phyloP scores from a whole-genome alignment of 2,329 filamentous ascomycete genomes.

The Aspergillus calidoustus region DNA sequence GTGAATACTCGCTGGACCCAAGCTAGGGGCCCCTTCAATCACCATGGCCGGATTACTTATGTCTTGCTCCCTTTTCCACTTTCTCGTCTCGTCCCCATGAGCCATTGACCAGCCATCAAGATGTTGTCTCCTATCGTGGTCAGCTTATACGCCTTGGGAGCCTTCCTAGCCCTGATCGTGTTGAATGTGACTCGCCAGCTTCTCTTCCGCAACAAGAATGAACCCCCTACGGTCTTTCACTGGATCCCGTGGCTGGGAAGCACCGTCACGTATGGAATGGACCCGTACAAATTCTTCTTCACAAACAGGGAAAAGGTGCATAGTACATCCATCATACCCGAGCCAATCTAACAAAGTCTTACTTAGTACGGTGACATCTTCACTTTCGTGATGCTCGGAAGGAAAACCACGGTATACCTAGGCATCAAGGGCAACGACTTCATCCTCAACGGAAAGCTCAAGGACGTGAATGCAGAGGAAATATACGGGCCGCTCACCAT shows the following conservation, averaged over 20 bases:
- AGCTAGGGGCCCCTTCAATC: conserved; percentile 10
- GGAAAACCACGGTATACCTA: conserved; percentile 84
- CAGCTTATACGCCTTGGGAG: conserved; percentile 20
- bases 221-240: conserved; percentile 79
- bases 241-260: conserved; percentile 66
- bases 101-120: conserved; percentile 6
- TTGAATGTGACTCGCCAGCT: conserved; percentile 26
- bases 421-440: conserved; percentile 87
- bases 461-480: conserved; percentile 88
- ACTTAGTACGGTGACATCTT: conserved; percentile 84
- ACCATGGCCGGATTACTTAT: conserved; percentile 14
- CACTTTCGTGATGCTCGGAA: conserved; percentile 85
- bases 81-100: neutral
- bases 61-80: neutral
- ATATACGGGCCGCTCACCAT: conserved; percentile 78
- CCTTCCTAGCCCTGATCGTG: conserved; percentile 15
- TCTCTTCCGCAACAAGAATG: conserved; percentile 57
- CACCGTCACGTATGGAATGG: conserved; percentile 51
- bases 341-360: conserved; percentile 18
- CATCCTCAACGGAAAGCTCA: conserved; percentile 88
- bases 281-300: conserved; percentile 82
- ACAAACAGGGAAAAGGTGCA: conserved; percentile 71
- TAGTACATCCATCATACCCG: neutral
- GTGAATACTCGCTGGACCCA: neutral
- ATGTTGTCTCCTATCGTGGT: conserved; percentile 23